Conservation (phyloP, 2,329 filamentous ascomycete species). For the Sclerotiophoma versabilis region DNA sequence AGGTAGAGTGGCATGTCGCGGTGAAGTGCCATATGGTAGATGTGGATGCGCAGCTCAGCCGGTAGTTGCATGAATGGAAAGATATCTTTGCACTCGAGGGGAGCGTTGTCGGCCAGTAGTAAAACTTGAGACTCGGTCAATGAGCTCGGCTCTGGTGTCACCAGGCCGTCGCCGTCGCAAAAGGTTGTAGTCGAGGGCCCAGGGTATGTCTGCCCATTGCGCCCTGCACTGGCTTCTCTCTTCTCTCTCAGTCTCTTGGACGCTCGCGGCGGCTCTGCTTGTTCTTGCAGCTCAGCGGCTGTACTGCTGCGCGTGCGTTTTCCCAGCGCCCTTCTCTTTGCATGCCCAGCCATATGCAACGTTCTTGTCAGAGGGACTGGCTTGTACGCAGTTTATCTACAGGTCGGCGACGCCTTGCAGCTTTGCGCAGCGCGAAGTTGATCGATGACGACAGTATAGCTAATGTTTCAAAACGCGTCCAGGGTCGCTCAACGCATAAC, state of each 20-base stretch:
- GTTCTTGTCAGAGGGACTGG: neutral
- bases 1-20: constrained; percentile 41
- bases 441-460: neutral
- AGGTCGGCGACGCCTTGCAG: neutral
- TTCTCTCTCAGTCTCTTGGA: constrained; percentile 18
- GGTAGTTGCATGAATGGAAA: constrained; percentile 55
- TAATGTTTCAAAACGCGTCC: neutral
- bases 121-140: constrained; percentile 24
- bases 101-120: neutral
- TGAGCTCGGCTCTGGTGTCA: constrained; percentile 31
- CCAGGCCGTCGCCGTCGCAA: constrained; percentile 23
- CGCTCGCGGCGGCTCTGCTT: constrained; percentile 1
- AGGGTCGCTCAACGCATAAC: neutral
- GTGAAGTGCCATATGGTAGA: constrained; percentile 51
- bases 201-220: neutral
- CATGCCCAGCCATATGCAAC: constrained; percentile 12
- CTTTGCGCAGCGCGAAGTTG: neutral
- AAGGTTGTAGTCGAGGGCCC: neutral
- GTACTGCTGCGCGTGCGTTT: constrained; percentile 13
- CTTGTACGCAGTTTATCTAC: neutral
- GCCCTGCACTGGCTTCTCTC: constrained; percentile 2
- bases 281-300: constrained; percentile 7
- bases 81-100: constrained; percentile 6
- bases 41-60: constrained; percentile 55
- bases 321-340: constrained; percentile 2